Base-by-base conservation (phyloP, 2,329 filamentous ascomycete species). In the Alternaria panax region DNA sequence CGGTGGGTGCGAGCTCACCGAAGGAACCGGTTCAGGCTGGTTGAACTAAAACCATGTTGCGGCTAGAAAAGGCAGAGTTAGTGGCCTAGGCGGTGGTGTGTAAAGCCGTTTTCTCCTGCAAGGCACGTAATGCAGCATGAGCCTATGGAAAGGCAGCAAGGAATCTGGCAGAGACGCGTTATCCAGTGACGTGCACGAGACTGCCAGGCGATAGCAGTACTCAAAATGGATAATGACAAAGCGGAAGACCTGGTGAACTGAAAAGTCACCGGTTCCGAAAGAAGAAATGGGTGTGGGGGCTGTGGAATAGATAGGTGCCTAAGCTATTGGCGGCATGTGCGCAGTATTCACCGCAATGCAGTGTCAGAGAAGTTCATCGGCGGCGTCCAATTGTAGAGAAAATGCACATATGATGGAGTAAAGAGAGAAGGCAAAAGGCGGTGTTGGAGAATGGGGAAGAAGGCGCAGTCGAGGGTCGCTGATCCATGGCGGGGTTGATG, bases 181-280 rank as follows among this genome's bases (percentile, higher is more conserved):
- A 58, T 51, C 63, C 53, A 60, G 60, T 65, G 63, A 67, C 60
- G 58, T 63, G 34, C 51, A 36, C 51, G 42, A 54, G 24, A 18
- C 53, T 48, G n/a, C 61, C 63, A 74, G 72, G 69, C 71, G 67
- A 57, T 52, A 52, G 51, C 27, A 27, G 53, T 51, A 1, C 28
- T 59, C 18, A 22, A 51, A 66, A 60, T 48, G 54, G 54, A 52
- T 16, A 47, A 60, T 60, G 57, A 59, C 50, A 48, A 56, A 45
- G 38, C 42, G 22, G 20, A 38, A 6, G 36, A 22, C 24, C 42
- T 59, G 57, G 67, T 64, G 65, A 72, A 68, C 57, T 45, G 43
- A 32, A 54, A 58, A 53, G 71, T 72, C 68, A 74, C 69, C 69
- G 66, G 70, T 64, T 12, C 65, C 66, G 18, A 59, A 67, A 61